These are phyloP conservation scores for Rhizoclosmatium sp. DNA, from an alignment of 192 early-diverging fungal genomes.

Conservation along the genomic window DNA sequence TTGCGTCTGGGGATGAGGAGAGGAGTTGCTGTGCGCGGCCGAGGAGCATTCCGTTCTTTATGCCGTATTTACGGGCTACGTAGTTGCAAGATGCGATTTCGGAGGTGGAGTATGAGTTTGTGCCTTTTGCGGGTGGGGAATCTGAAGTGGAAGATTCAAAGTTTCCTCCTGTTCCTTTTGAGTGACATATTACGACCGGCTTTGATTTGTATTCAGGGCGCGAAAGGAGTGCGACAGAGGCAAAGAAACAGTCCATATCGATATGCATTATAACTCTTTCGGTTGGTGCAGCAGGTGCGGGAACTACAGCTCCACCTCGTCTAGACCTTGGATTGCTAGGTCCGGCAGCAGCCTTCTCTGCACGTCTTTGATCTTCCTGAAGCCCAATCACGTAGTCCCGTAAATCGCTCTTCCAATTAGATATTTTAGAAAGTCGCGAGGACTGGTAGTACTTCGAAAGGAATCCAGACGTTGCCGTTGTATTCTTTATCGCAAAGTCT, in stretches of 20 bases:
- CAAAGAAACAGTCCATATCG: conserved; percentile 97
- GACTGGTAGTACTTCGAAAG: conserved; percentile 54
- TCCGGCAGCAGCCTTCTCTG: neutral
- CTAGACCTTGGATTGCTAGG: no score
- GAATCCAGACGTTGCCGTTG: conserved; percentile 52
- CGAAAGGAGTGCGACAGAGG: conserved; percentile 75
- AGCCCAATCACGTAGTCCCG: conserved; percentile 67
- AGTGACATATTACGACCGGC: conserved; percentile 80
- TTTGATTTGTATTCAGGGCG: conserved; percentile 67
- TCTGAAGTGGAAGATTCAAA: neutral
- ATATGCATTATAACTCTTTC: conserved; percentile 74
- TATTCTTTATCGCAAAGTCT: conserved; percentile 42
- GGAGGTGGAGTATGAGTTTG: conserved; percentile 41
- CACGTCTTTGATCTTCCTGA: neutral
- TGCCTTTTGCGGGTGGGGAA: neutral
- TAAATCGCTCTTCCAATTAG: conserved; percentile 81
- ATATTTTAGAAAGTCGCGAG: conserved; percentile 55
- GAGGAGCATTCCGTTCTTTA: conserved; percentile 82
- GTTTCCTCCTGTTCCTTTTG: conserved; percentile 26
- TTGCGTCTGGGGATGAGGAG: conserved; percentile 46
- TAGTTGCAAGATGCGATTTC: conserved; percentile 92
- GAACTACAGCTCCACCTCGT: no score
- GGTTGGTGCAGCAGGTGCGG: neutral
- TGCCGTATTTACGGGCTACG: conserved; percentile 74
- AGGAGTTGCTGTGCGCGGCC: conserved; percentile 75